phyloP scores from a whole-genome alignment of 2,329 filamentous ascomycete species.

The Boeremia lycopersici region DNA sequence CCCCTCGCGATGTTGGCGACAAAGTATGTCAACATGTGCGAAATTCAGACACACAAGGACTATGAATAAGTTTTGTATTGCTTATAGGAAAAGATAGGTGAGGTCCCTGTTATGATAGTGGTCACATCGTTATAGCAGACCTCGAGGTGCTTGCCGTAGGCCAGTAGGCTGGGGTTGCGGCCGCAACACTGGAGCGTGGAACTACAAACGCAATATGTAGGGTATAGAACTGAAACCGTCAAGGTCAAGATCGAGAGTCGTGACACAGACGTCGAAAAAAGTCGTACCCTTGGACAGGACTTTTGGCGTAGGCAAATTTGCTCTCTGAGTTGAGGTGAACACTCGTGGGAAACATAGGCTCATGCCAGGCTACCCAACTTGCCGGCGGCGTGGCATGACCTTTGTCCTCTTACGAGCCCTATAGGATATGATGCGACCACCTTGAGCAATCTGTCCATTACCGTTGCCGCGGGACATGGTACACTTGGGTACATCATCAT shows the following conservation, averaged over 20 bases:
- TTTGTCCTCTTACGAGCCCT: conserved; percentile 41
- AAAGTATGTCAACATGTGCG: background rate
- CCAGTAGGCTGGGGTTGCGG: no score
- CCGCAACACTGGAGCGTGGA: no score
- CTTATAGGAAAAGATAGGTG: background rate
- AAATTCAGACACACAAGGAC: background rate
- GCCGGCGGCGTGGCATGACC: conserved; percentile 14
- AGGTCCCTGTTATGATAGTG: no score
- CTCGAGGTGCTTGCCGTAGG: no score
- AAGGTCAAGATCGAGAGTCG: no score
- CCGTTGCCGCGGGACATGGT: conserved; percentile 82
- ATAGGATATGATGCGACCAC: conserved; percentile 58
- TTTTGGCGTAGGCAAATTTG: background rate
- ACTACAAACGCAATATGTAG: conserved; percentile 3
- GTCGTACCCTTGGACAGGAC: background rate
- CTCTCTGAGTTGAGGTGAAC: no score
- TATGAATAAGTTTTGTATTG: no score
- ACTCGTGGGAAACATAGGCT: background rate
- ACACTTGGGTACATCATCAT: conserved; percentile 75
- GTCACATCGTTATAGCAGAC: no score
- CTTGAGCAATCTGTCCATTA: conserved; percentile 59
- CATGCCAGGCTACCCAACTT: conserved; percentile 1
- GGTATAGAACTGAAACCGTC: conserved; percentile 11
- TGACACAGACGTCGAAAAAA: background rate
- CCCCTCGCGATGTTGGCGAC: no score